Conservation (phyloP, 139 green algal genomes). For the Coelastrella sp. region DNA sequence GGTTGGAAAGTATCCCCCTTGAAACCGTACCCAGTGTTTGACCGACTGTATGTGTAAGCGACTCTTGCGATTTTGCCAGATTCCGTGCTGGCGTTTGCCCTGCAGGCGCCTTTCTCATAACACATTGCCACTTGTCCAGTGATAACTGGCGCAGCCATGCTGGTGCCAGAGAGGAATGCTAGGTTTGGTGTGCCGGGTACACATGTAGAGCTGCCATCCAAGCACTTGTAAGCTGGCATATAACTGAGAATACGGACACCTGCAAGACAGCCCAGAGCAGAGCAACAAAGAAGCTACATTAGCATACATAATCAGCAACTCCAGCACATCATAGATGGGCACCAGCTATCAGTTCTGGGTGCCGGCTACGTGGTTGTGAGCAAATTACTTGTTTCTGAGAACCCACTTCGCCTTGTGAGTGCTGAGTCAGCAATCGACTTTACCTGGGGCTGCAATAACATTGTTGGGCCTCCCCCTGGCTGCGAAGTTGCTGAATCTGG, state of each 20-base stretch:
- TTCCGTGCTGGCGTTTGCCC: neutral
- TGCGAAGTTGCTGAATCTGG: conserved; percentile 44
- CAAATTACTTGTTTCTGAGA: neutral
- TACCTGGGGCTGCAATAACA: conserved; percentile 28
- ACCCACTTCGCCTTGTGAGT: neutral
- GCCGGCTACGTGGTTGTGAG: no score
- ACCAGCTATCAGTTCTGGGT: no score
- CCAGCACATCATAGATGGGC: no score
- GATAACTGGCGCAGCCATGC: conserved; percentile 42
- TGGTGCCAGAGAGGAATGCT: conserved; percentile 38
- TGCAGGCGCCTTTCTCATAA: conserved; percentile 28
- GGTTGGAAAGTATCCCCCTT: neutral
- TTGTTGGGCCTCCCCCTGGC: neutral
- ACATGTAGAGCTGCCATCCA: conserved; percentile 3
- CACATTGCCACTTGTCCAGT: conserved; percentile 22
- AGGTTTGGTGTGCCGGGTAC: conserved; percentile 18
- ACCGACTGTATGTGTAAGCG: neutral
- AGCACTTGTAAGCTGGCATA: conserved; percentile 40
- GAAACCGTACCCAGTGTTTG: conserved; percentile 16
- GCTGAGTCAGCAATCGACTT: no score
- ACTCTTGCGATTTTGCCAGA: neutral
- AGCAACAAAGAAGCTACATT: neutral
- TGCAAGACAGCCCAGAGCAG: neutral
- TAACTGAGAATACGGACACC: conserved; percentile 23
- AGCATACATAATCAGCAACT: no score